Evolutionary conservation across 1,284 basidiomycete species (phyloP).

Genomic region (Ceratobasidium sp.): DNA sequence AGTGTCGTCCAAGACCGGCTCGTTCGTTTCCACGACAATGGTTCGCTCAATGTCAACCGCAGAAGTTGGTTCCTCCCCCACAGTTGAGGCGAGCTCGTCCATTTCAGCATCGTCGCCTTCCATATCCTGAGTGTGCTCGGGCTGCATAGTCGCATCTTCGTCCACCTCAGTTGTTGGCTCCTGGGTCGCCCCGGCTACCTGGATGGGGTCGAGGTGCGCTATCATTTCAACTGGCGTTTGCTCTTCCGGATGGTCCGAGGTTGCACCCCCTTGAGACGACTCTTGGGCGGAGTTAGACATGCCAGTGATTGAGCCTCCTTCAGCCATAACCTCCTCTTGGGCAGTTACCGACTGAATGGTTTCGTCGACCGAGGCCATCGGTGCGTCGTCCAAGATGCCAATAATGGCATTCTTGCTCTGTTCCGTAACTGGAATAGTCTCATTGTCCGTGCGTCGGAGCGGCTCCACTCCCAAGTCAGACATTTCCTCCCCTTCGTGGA

Average conservation of each 20-base stretch:
- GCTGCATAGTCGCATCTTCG: neutral
- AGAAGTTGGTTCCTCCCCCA: neutral
- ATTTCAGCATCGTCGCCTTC: neutral
- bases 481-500: no score
- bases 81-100: neutral
- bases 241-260: neutral
- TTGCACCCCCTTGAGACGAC: neutral
- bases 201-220: conserved; percentile 10
- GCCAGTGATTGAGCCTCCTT: neutral
- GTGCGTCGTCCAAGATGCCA: conserved; percentile 1
- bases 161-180: neutral
- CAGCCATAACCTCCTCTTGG: neutral
- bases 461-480: neutral
- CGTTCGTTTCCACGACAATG: neutral
- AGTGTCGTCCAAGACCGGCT: neutral
- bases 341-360: neutral
- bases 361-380: neutral
- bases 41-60: neutral
- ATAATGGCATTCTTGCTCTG: conserved; percentile 13
- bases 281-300: neutral
- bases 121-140: neutral
- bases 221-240: neutral
- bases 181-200: neutral
- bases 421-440: conserved; percentile 18
- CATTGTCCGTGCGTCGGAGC: conserved; percentile 17